Conservation (phyloP, 2,329 filamentous ascomycete genomes). For the Diplodia corticola region DNA sequence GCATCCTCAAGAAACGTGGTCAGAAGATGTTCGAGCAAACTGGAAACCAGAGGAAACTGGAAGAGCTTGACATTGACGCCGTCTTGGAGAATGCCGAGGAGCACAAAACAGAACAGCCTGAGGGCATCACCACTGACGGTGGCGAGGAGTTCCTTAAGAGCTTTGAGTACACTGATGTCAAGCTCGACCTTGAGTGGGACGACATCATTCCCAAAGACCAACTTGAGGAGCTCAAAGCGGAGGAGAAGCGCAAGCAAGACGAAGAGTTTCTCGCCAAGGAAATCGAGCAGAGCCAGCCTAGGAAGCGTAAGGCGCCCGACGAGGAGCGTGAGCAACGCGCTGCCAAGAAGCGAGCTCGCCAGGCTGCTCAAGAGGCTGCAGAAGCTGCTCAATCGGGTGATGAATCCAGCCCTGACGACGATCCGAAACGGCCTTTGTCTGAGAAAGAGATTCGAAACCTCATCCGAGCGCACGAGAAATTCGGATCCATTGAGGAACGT, state of each 20-base stretch:
- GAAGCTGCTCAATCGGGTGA: slow-evolving; percentile 49
- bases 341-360: slow-evolving; percentile 67
- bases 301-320: slow-evolving; percentile 65
- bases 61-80: slow-evolving; percentile 96
- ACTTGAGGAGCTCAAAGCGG: slow-evolving; percentile 82
- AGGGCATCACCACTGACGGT: slow-evolving; percentile 91
- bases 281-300: slow-evolving; percentile 81
- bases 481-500: slow-evolving; percentile 85
- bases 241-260: slow-evolving; percentile 81
- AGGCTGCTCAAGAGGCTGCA: slow-evolving; percentile 67
- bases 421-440: slow-evolving; percentile 85
- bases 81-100: slow-evolving; percentile 96
- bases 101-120: slow-evolving; percentile 92
- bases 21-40: slow-evolving; percentile 99
- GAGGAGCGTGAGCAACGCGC: slow-evolving; percentile 65
- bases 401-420: slow-evolving; percentile 58
- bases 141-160: slow-evolving; percentile 92
- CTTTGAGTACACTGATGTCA: slow-evolving; percentile 95
- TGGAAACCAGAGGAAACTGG: slow-evolving; percentile 92
- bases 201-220: slow-evolving; percentile 96
- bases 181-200: slow-evolving; percentile 95
- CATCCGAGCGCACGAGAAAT: slow-evolving; percentile 86
- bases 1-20: slow-evolving; percentile 95
- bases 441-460: slow-evolving; percentile 94
- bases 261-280: slow-evolving; percentile 80